phyloP scores from a whole-genome alignment of 2,329 filamentous ascomycete species.

The Colletotrichum lentis region DNA sequence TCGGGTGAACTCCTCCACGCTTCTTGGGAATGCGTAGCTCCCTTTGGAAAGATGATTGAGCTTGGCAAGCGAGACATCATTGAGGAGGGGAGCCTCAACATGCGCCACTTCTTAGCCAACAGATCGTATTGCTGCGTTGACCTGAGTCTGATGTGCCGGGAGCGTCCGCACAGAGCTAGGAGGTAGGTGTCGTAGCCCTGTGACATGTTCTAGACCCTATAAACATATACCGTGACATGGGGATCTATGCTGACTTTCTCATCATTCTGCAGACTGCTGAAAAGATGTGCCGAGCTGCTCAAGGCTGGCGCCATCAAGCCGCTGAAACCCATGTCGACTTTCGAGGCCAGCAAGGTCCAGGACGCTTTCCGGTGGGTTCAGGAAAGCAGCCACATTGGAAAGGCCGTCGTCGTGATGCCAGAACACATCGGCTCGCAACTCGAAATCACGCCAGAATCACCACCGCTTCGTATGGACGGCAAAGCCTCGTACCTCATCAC shows the following conservation, averaged over 20 bases:
- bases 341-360: no score
- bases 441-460: not conserved
- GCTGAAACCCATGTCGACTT: no score
- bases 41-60: constrained; percentile 48
- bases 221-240: no score
- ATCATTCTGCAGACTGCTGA: no score
- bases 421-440: not conserved
- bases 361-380: no score
- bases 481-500: constrained; percentile 43
- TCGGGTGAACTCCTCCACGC: constrained; percentile 44
- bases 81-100: constrained; percentile 52
- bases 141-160: not conserved
- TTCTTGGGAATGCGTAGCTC: constrained; percentile 49
- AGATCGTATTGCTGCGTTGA: constrained; percentile 42
- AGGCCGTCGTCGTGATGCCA: constrained; percentile 49
- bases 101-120: constrained; percentile 54
- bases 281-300: no score
- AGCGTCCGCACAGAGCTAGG: not conserved
- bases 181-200: not conserved
- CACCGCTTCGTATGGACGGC: not conserved
- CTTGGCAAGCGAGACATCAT: constrained; percentile 48
- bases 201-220: no score
- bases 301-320: no score
- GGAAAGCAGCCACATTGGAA: constrained; percentile 50
- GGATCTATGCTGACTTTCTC: no score